A percentile compares a stretch with the other conserved stretches of the same genome.
Evolutionary conservation across 179 eudicot genomes (phyloP).

Genomic region (Spinacia oleracea): DNA sequence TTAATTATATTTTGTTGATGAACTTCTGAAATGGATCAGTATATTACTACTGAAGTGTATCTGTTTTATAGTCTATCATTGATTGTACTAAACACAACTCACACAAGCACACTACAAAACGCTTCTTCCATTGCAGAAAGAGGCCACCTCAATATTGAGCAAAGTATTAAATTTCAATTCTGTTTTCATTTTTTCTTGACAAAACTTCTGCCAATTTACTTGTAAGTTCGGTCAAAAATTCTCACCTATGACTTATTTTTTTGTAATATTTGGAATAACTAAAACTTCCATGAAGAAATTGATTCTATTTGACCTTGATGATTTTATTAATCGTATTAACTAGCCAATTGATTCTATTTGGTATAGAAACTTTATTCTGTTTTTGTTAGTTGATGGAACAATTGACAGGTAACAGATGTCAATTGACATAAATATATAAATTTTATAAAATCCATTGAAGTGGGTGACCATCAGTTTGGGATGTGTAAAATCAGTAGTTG

Average conservation of each 20-base stretch:
- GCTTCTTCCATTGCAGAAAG: background rate
- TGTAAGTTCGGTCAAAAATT: too few relatives aligned
- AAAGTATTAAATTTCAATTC: background rate
- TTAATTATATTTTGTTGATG: background rate
- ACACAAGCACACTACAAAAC: background rate
- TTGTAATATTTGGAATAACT: background rate
- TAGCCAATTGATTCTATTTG: too few relatives aligned
- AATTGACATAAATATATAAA: too few relatives aligned
- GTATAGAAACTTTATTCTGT: too few relatives aligned
- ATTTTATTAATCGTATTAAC: too few relatives aligned
- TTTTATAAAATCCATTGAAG: background rate
- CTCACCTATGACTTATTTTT: too few relatives aligned
- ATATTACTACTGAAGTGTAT: background rate
- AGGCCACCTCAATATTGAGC: background rate
- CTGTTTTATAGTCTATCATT: background rate
- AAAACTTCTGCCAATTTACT: too few relatives aligned
- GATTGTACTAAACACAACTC: background rate
- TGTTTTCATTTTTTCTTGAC: background rate
- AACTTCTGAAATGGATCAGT: background rate
- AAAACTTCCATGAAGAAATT: background rate
- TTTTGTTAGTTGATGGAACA: background rate
- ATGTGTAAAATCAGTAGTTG: background rate
- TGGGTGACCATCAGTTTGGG: background rate
- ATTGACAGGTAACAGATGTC: background rate
- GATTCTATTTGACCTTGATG: background rate